Evolutionary conservation across 371 early-diverging fungal genomes (phyloP).

Genomic region (Vairimorpha ceranae): DNA sequence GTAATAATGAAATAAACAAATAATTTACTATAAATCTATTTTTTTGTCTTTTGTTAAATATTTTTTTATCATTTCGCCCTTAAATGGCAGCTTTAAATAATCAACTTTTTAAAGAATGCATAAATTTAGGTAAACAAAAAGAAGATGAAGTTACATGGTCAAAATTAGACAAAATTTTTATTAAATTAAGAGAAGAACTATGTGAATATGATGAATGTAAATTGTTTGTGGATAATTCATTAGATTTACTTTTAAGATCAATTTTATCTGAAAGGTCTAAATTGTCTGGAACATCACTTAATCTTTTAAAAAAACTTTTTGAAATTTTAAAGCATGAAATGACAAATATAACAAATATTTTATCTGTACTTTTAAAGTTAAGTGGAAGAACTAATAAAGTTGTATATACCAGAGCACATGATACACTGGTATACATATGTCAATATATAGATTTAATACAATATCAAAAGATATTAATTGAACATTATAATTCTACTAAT

Average conservation of each 20-base stretch:
- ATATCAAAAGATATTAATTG: slow-evolving; percentile 10
- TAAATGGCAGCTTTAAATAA: not conserved
- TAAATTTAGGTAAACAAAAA: slow-evolving; percentile 10
- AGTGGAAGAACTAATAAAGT: slow-evolving; percentile 43
- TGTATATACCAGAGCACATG: slow-evolving; percentile 32
- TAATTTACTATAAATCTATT: too few relatives aligned
- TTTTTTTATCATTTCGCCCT: not conserved
- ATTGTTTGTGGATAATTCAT: not conserved
- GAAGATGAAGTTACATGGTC: slow-evolving; percentile 55
- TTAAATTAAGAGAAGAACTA: slow-evolving; percentile 3
- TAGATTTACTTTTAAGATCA: slow-evolving; percentile 37
- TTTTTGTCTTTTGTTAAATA: too few relatives aligned
- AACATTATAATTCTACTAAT: slow-evolving; percentile 24
- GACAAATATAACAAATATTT: not conserved
- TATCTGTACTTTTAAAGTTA: slow-evolving; percentile 31
- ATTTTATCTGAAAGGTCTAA: slow-evolving; percentile 46
- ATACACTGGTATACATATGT: slow-evolving; percentile 16
- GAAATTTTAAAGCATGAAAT: slow-evolving; percentile 4
- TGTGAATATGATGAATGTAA: not conserved
- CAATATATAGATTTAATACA: slow-evolving; percentile 7
- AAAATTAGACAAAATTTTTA: slow-evolving; percentile 31
- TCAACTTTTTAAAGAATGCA: not conserved
- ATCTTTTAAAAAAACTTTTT: slow-evolving; percentile 27
- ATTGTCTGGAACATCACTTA: slow-evolving; percentile 42
- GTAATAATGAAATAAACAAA: too few relatives aligned